phyloP scores from a whole-genome alignment of 208 protist species.

The Leishmania amazonensis region DNA sequence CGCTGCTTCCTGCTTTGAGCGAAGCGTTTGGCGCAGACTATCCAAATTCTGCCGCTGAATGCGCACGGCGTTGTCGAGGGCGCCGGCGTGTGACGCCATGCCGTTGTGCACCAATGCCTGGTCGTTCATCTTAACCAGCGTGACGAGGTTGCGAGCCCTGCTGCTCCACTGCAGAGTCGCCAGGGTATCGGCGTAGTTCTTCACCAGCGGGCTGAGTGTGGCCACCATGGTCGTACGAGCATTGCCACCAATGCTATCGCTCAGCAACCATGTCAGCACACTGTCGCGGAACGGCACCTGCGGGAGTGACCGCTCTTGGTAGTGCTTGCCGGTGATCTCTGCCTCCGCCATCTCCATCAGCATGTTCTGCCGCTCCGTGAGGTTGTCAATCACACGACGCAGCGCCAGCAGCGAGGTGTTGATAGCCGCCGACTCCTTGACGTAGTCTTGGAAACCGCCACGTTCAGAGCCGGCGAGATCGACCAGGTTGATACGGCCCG shows the following conservation, averaged over 20 bases:
- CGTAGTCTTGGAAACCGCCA: conserved; percentile 88
- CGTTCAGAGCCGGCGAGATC: conserved; percentile 92
- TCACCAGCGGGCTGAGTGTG: conserved; percentile 86
- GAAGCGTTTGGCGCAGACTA: conserved; percentile 70
- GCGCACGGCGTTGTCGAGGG: conserved; percentile 72
- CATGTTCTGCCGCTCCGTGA: conserved; percentile 89
- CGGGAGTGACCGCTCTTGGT: conserved; percentile 67
- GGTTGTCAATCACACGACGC: conserved; percentile 86
- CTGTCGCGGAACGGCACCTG: conserved; percentile 93
- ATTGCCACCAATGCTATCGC: conserved; percentile 92
- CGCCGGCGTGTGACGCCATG: conserved; percentile 67
- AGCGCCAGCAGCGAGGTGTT: conserved; percentile 91
- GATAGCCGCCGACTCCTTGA: conserved; percentile 91
- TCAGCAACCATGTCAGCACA: conserved; percentile 90
- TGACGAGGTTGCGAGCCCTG: conserved; percentile 89
- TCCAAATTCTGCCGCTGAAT: conserved; percentile 89
- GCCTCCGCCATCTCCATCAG: conserved; percentile 86
- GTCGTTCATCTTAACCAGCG: conserved; percentile 89
- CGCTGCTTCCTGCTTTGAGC: conserved; percentile 63
- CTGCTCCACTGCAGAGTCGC: conserved; percentile 92
- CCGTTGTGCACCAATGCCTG: conserved; percentile 75
- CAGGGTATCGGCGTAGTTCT: conserved; percentile 89
- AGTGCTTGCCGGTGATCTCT: conserved; percentile 65
- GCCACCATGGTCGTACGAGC: conserved; percentile 92
- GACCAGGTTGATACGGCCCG: conserved; percentile 89